Percentiles rank a stretch among this genome's conserved stretches.
These are phyloP conservation scores for Pythium sp. DNA, from an alignment of 352 stramenopile genomes.

Conservation along the genomic window DNA sequence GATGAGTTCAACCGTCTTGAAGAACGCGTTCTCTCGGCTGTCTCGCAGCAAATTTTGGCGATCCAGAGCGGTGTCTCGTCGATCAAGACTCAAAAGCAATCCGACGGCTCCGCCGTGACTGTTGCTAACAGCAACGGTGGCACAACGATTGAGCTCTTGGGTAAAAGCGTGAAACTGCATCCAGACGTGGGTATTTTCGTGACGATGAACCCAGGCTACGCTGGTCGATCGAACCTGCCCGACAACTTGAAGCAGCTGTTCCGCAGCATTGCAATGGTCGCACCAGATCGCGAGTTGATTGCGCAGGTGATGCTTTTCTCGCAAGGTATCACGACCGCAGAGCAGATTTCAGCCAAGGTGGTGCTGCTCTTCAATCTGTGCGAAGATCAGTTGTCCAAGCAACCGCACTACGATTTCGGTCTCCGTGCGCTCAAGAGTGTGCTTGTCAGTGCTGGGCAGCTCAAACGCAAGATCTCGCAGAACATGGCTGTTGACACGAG, in stretches of 20 bases:
- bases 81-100: constrained; percentile 57
- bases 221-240: constrained; percentile 95
- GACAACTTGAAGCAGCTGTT: constrained; percentile 99
- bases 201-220: constrained; percentile 99
- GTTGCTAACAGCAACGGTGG: constrained; percentile 19
- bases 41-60: constrained; percentile 99
- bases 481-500: constrained; percentile 25
- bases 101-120: constrained; percentile 23
- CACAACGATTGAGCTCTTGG: constrained; percentile 93
- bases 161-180: constrained; percentile 94
- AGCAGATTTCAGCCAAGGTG: constrained; percentile 96
- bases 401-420: constrained; percentile 99
- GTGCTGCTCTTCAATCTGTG: constrained; percentile 99
- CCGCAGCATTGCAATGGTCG: constrained; percentile 99
- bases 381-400: constrained; percentile 97
- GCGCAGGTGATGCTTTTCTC: constrained; percentile 99
- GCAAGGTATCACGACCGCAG: constrained; percentile 98
- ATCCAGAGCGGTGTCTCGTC: constrained; percentile 98
- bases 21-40: constrained; percentile 98
- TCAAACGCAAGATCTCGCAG: constrained; percentile 94
- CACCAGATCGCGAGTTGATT: constrained; percentile 98
- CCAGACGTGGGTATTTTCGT: constrained; percentile 99
- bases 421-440: constrained; percentile 99
- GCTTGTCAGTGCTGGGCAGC: constrained; percentile 96
- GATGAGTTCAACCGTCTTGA: constrained; percentile 99